A percentile compares a stretch with the other conserved stretches of the same genome.
phyloP scores from a whole-genome alignment of 768 basidiomycete species.

The Russula dissimulans region DNA sequence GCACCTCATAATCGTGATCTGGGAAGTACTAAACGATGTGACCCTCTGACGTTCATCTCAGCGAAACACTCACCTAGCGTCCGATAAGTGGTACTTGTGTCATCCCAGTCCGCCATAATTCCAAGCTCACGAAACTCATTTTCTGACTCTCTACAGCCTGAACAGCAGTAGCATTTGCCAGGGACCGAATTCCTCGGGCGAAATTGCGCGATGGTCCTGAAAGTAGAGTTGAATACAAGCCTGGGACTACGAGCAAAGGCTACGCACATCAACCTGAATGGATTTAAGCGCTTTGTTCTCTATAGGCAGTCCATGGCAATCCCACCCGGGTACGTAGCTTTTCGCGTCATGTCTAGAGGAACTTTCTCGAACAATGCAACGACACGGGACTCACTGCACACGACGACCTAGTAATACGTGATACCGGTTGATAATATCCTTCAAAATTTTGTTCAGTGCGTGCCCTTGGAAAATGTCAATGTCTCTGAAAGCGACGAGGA shows the following conservation, averaged over 20 bases:
- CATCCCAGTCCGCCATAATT: constrained; percentile 87
- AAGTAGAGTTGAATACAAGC: not conserved
- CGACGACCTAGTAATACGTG: constrained; percentile 67
- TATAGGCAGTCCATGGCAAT: constrained; percentile 95
- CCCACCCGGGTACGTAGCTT: constrained; percentile 95
- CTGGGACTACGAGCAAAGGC: not conserved
- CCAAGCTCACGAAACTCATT: constrained; percentile 73
- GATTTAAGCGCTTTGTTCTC: constrained; percentile 87
- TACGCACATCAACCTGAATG: constrained; percentile 45
- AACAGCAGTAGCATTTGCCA: constrained; percentile 63
- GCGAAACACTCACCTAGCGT: constrained; percentile 56
- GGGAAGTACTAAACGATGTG: not conserved
- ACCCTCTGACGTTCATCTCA: not conserved
- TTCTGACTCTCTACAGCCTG: constrained; percentile 69
- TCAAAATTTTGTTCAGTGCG: constrained; percentile 90
- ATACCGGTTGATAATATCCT: constrained; percentile 91
- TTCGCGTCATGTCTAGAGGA: not conserved
- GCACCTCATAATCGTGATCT: constrained; percentile 85
- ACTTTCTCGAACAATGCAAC: not conserved
- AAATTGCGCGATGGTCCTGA: constrained; percentile 49
- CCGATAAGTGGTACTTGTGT: constrained; percentile 58
- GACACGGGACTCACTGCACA: constrained; percentile 59
- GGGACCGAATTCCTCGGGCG: constrained; percentile 55
- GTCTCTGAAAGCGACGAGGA: not conserved
- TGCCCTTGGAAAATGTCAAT: constrained; percentile 51